These are phyloP conservation scores for Leucosporidium yakuticum DNA, from an alignment of 768 basidiomycete genomes.

Conservation along the genomic window DNA sequence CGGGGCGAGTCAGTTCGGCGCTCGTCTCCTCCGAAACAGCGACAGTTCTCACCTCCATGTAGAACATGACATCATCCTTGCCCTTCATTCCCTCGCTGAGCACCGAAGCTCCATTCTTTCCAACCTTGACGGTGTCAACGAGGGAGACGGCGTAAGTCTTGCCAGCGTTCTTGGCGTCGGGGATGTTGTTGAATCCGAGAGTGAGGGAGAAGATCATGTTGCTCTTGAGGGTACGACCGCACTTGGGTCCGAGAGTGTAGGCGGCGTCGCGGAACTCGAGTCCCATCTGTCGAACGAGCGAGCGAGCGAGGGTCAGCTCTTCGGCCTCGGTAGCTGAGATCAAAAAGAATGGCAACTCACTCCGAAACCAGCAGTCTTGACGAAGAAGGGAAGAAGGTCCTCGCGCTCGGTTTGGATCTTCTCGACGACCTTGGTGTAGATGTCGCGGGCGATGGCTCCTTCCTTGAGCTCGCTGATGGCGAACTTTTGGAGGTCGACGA, in stretches of 20 bases:
- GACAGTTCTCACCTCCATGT: constrained; percentile 44
- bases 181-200: constrained; percentile 76
- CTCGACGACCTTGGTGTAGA: constrained; percentile 68
- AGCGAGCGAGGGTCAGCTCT: neutral
- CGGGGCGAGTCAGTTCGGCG: neutral
- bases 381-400: constrained; percentile 73
- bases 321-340: neutral
- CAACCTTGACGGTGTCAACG: constrained; percentile 79
- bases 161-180: constrained; percentile 53
- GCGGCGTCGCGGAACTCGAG: constrained; percentile 88
- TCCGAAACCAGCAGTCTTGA: constrained; percentile 83
- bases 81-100: constrained; percentile 75
- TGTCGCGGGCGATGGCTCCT: constrained; percentile 66
- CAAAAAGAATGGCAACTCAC: constrained; percentile 49
- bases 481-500: constrained; percentile 70
- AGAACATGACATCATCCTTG: constrained; percentile 81
- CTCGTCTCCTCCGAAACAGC: neutral
- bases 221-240: constrained; percentile 59
- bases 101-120: constrained; percentile 48
- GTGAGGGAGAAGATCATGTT: constrained; percentile 82
- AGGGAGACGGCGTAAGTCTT: constrained; percentile 78
- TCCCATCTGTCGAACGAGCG: constrained; percentile 59
- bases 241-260: constrained; percentile 77
- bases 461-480: constrained; percentile 70
- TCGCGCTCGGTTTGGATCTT: constrained; percentile 71